These are phyloP conservation scores for Podaxis pistillaris DNA, from an alignment of 768 basidiomycete species.

Conservation along the genomic window DNA sequence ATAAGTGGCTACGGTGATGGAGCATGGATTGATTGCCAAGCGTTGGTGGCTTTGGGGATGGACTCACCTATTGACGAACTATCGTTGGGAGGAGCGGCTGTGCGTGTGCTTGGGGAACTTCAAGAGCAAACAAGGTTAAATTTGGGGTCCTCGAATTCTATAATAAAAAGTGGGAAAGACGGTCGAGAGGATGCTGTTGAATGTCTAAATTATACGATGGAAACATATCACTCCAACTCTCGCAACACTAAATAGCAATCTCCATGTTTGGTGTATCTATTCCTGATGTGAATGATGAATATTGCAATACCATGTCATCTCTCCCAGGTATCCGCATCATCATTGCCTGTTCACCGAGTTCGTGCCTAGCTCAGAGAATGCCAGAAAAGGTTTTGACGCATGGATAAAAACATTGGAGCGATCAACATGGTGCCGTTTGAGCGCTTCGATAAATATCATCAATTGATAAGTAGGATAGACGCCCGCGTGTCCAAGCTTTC, in stretches of 20 bases:
- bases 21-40: too few relatives aligned
- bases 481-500: too few relatives aligned
- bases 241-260: not conserved
- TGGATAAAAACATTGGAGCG: not conserved
- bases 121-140: too few relatives aligned
- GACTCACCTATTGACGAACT: not conserved
- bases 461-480: not conserved
- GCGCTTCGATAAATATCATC: not conserved
- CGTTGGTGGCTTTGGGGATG: too few relatives aligned
- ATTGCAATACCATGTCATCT: not conserved
- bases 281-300: not conserved
- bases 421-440: not conserved
- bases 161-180: not conserved
- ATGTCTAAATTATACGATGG: not conserved
- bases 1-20: too few relatives aligned
- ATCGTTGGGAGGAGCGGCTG: not conserved
- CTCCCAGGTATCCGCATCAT: not conserved
- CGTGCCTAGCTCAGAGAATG: not conserved
- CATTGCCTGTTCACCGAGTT: slow-evolving; percentile 9
- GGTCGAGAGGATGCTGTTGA: not conserved
- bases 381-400: not conserved
- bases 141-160: not conserved
- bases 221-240: not conserved
- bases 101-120: not conserved
- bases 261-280: not conserved